A percentile compares a stretch with the other conserved stretches of the same genome.
Conservation (phyloP, 2,329 filamentous ascomycete species). For the Bipolaris gigantea region DNA sequence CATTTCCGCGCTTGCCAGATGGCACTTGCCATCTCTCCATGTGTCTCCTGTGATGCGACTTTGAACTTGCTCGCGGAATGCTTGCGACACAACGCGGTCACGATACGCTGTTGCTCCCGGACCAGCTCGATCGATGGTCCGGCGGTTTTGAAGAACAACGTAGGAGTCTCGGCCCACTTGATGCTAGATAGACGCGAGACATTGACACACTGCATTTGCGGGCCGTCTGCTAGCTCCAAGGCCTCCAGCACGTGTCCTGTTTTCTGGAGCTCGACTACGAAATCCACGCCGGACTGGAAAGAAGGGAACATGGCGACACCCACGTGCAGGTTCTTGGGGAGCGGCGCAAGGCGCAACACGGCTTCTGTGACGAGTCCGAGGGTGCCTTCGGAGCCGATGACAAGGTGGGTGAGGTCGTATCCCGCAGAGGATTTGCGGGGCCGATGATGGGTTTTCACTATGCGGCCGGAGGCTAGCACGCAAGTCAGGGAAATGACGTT, state of each 20-base stretch:
- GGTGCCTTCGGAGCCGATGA: slow-evolving; percentile 89
- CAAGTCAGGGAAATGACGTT: slow-evolving; percentile 86
- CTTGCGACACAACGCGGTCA: slow-evolving; percentile 59
- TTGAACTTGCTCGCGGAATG: slow-evolving; percentile 65
- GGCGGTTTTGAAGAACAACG: slow-evolving; percentile 74
- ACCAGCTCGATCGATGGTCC: slow-evolving; percentile 63
- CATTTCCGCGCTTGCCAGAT: slow-evolving; percentile 76
- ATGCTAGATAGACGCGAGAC: slow-evolving; percentile 56
- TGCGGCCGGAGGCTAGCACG: slow-evolving; percentile 82
- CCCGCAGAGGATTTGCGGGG: slow-evolving; percentile 87
- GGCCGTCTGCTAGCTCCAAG: slow-evolving; percentile 84
- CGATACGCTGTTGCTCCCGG: slow-evolving; percentile 71
- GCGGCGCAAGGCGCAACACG: slow-evolving; percentile 77
- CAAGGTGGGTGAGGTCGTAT: slow-evolving; percentile 84
- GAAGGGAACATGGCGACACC: slow-evolving; percentile 67
- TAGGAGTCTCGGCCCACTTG: slow-evolving; percentile 65
- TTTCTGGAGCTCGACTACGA: slow-evolving; percentile 74
- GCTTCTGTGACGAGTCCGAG: slow-evolving; percentile 89
- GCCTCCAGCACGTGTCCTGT: slow-evolving; percentile 82
- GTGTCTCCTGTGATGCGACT: slow-evolving; percentile 56
- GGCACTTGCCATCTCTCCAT: slow-evolving; percentile 61
- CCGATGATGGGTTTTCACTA: slow-evolving; percentile 83
- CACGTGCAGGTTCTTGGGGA: slow-evolving; percentile 75
- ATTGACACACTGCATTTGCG: slow-evolving; percentile 76
- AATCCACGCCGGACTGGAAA: slow-evolving; percentile 72